Evolutionary conservation across 1,284 basidiomycete species (phyloP), one percentile per base, ranked within the genome.

Genomic region (Cutaneotrichosporon sp.): DNA sequence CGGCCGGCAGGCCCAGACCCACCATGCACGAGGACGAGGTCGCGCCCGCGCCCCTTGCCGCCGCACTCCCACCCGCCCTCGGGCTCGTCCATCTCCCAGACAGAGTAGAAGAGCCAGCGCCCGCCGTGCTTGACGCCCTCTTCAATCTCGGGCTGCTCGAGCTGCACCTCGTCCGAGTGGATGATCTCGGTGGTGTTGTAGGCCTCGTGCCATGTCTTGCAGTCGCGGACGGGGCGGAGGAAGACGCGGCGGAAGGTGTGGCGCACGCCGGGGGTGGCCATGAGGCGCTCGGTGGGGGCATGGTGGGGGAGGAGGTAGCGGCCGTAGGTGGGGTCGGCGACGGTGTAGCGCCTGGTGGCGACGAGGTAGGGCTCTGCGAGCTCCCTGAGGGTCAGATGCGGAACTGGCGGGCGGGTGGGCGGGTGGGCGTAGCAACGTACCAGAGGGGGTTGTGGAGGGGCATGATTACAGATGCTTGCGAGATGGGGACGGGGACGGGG

Each of bases 21-120:
- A 80, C 80, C 80, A 69, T 81, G 80, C 5, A 77, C 65, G 22
- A 80, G 56, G 4, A 81, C 67, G 54, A 81, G 56, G 67, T 81
- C 80, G 4, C 68, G 62, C 1, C 73, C 74, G 25, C 59, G 60
- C 2, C 76, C 79, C 51, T 64, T 69, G 3, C 78, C 78, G 22
- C 67, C 70, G 13, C 67, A 72, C 34, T 75, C 75, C 74, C 74
- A 76, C 0, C 74, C 76, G 13, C 68, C 72, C n/a, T 67, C 52
- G 0, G 73, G 73, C 52, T 71, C 68, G 31, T 68, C 62, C 67
- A 75, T 68, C 70, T 81, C 77, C 74, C 75, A 80, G 6, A 69
- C 68, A 59, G 75, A 79, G 67, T 81, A 81, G 42, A 65, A 70
- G 22, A 81, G 60, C 80, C 80, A 81, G 59, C 78, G 61, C 7